Conservation (phyloP, 2,329 filamentous ascomycete genomes). For the Pseudogymnoascus sp. region DNA sequence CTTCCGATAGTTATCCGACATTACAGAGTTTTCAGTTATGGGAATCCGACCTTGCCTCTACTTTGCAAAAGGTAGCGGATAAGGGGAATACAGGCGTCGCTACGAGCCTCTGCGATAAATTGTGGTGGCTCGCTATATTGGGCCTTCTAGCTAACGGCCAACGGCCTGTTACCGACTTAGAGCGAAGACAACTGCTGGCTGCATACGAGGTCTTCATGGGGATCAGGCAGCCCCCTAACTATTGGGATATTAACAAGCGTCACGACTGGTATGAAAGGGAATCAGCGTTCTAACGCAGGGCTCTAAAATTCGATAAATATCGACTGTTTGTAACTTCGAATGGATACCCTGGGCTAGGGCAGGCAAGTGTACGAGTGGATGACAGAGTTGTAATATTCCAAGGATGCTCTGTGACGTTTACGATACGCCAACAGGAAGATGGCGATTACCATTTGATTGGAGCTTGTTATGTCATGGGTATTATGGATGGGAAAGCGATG, state of each 20-base stretch:
- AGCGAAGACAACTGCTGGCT: background rate
- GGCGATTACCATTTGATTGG: background rate
- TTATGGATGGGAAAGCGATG: background rate
- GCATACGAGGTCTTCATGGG: background rate
- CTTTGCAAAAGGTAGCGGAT: background rate
- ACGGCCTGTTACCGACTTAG: background rate
- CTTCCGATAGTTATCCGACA: background rate
- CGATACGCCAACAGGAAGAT: background rate
- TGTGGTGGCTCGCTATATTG: background rate
- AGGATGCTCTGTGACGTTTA: background rate
- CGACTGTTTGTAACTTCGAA: background rate
- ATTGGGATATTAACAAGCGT: background rate
- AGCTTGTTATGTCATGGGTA: background rate
- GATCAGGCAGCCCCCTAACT: background rate
- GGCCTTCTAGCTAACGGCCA: background rate
- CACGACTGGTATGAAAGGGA: background rate
- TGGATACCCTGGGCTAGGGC: background rate
- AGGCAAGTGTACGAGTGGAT: background rate
- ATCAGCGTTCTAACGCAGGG: background rate
- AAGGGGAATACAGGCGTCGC: background rate
- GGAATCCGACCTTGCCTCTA: background rate
- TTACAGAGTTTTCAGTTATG: background rate
- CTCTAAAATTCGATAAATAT: background rate
- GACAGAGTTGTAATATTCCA: background rate
- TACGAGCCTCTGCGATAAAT: background rate